Evolutionary conservation across 2,329 filamentous ascomycete species (phyloP).

Genomic region (Exophiala sideris): DNA sequence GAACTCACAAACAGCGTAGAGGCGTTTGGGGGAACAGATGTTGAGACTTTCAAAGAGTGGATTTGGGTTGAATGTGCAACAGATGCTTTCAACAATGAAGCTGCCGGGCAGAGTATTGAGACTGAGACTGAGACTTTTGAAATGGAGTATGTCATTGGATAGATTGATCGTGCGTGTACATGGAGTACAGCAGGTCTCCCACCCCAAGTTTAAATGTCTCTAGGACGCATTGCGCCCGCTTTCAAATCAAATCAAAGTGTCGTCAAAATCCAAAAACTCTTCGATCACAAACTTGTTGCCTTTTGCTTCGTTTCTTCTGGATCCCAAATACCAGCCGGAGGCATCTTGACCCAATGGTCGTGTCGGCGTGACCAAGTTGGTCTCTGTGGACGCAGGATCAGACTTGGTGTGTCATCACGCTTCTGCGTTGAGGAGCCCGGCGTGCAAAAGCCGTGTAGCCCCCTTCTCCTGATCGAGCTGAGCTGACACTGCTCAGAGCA

Average conservation of each 20-base stretch:
- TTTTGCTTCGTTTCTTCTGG: too few species aligned
- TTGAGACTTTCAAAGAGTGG: background rate
- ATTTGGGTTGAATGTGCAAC: conserved; percentile 3
- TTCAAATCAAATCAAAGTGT: background rate
- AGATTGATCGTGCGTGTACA: background rate
- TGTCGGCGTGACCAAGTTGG: too few species aligned
- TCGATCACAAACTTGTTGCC: too few species aligned
- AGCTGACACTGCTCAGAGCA: too few species aligned
- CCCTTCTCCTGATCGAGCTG: too few species aligned
- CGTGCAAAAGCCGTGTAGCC: too few species aligned
- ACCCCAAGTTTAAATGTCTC: background rate
- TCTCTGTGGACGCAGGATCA: too few species aligned
- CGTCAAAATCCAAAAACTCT: too few species aligned
- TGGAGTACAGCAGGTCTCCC: background rate
- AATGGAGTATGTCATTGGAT: conserved; percentile 11
- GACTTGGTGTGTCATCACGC: too few species aligned
- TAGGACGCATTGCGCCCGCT: background rate
- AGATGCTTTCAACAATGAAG: background rate
- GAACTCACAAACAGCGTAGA: conserved; percentile 5
- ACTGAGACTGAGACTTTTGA: conserved; percentile 6
- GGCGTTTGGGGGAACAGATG: conserved; percentile 6
- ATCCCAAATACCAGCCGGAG: too few species aligned
- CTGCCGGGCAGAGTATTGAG: background rate
- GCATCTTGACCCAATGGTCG: too few species aligned
- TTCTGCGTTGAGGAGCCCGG: too few species aligned